These are phyloP conservation scores for Mesostigma viride DNA, from an alignment of 139 green algal species.

Conservation along the genomic window DNA sequence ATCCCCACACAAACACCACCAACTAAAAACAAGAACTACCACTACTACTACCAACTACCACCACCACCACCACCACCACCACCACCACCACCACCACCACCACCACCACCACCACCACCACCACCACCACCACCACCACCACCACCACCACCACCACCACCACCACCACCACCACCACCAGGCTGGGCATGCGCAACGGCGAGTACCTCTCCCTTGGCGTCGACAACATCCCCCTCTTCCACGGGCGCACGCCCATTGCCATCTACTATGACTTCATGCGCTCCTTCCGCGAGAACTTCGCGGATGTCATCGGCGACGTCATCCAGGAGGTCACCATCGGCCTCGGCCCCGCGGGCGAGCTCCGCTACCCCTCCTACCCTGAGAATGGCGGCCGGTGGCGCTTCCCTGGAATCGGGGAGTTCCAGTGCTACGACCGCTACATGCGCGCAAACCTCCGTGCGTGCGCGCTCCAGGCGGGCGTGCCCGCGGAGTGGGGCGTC, in stretches of 20 bases:
- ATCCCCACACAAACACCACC: too few relatives aligned
- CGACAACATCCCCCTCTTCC: slow-evolving; percentile 65
- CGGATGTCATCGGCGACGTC: slow-evolving; percentile 25
- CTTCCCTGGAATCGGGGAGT: slow-evolving; percentile 92
- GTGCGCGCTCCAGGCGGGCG: slow-evolving; percentile 40
- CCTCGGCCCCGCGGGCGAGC: slow-evolving; percentile 88
- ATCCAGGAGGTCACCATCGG: slow-evolving; percentile 83
- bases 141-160: too few relatives aligned
- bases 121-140: too few relatives aligned
- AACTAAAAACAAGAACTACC: too few relatives aligned
- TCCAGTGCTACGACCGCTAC: slow-evolving; percentile 95
- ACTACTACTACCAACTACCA: too few relatives aligned
- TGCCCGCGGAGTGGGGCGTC: slow-evolving; percentile 76
- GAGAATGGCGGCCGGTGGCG: slow-evolving; percentile 48
- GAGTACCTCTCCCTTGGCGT: slow-evolving; percentile 85
- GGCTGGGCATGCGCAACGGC: slow-evolving; percentile 56
- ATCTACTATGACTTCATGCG: slow-evolving; percentile 83
- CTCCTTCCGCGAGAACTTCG: slow-evolving; percentile 50
- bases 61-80: too few relatives aligned
- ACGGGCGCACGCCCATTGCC: slow-evolving; percentile 72
- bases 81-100: too few relatives aligned
- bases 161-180: too few relatives aligned
- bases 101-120: too few relatives aligned
- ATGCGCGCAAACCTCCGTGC: slow-evolving; percentile 67
- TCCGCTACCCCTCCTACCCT: slow-evolving; percentile 89